Evolutionary conservation across 768 basidiomycete genomes (phyloP).

Genomic region (Rhizopogon salebrosus): DNA sequence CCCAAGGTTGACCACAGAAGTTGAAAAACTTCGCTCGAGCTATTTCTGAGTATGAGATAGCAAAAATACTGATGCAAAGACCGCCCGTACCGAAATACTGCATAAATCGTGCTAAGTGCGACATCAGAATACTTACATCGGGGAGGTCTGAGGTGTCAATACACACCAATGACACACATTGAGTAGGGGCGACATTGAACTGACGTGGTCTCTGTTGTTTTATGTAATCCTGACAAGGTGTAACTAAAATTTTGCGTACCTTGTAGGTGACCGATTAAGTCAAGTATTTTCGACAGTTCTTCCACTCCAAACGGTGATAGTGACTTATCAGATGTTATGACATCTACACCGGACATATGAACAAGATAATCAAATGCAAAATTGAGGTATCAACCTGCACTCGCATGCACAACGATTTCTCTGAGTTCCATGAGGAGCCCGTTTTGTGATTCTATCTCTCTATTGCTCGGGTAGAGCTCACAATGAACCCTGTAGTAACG

Average conservation of each 20-base stretch:
- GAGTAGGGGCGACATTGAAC: neutral
- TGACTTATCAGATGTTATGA: neutral
- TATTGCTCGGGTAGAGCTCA: neutral
- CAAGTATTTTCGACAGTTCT: neutral
- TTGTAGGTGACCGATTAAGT: neutral
- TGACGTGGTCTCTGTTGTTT: neutral
- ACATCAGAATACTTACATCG: neutral
- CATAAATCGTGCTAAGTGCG: slow-evolving; percentile 37
- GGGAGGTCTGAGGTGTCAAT: neutral
- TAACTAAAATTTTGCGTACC: neutral
- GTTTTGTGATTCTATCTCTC: neutral
- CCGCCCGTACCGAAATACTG: slow-evolving; percentile 32
- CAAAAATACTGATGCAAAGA: neutral
- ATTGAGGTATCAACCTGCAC: neutral
- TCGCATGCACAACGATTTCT: neutral
- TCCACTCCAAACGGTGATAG: neutral
- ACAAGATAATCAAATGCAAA: neutral
- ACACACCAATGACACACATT: neutral
- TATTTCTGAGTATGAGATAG: neutral
- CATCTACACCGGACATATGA: neutral
- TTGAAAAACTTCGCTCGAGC: slow-evolving; percentile 34
- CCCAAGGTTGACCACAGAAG: slow-evolving; percentile 41
- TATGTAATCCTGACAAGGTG: neutral
- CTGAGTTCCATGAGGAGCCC: neutral
- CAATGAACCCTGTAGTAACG: neutral